Evolutionary conservation across 2,329 filamentous ascomycete species (phyloP).

Genomic region (Pseudocercospora eumusae): DNA sequence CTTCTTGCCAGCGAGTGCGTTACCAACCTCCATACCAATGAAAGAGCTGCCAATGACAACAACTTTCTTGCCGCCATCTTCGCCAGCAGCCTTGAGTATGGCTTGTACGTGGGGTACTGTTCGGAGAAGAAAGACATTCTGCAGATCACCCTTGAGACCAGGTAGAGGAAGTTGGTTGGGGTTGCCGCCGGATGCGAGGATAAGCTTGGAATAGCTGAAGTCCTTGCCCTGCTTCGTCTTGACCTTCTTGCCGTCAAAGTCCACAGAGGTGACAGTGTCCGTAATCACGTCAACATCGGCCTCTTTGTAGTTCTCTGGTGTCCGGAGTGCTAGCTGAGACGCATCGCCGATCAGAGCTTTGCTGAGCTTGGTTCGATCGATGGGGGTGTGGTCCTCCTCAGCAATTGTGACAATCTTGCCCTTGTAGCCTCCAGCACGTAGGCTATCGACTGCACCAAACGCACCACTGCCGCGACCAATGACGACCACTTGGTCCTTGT

Average conservation of each 20-base stretch:
- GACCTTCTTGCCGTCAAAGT: conserved; percentile 74
- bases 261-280: conserved; percentile 67
- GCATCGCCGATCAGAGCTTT: conserved; percentile 85
- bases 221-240: conserved; percentile 71
- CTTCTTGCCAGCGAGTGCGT: conserved; percentile 70
- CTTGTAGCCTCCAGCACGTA: conserved; percentile 77
- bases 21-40: conserved; percentile 97
- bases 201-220: conserved; percentile 80
- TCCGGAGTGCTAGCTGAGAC: conserved; percentile 74
- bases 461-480: conserved; percentile 84
- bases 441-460: conserved; percentile 76
- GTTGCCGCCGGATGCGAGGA: conserved; percentile 83
- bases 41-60: conserved; percentile 91
- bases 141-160: conserved; percentile 77
- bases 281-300: conserved; percentile 57
- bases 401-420: conserved; percentile 82
- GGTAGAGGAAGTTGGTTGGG: conserved; percentile 74
- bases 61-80: conserved; percentile 82
- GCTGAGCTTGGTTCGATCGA: conserved; percentile 93
- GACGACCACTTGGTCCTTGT: conserved; percentile 70
- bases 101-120: conserved; percentile 73
- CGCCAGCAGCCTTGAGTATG: conserved; percentile 76
- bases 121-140: conserved; percentile 84
- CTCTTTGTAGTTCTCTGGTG: conserved; percentile 73
- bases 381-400: conserved; percentile 74